Evolutionary conservation across 2,329 filamentous ascomycete genomes (phyloP).

Genomic region (Cyphellophora europaea): DNA sequence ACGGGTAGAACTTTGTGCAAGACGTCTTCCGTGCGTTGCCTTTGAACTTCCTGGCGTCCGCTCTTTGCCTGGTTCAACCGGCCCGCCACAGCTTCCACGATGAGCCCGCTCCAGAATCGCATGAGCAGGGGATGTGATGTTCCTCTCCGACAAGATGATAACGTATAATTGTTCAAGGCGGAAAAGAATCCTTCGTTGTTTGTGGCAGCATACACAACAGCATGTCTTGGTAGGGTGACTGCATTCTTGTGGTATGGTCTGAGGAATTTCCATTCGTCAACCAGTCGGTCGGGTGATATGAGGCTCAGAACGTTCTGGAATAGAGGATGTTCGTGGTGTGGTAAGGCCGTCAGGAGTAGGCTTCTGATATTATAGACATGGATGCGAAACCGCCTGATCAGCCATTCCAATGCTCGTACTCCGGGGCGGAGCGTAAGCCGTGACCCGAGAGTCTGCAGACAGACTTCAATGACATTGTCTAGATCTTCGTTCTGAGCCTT

Average conservation of each 20-base stretch:
- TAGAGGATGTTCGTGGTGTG: slow-evolving; percentile 77
- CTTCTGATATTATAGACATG: slow-evolving; percentile 81
- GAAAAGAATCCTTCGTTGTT: slow-evolving; percentile 69
- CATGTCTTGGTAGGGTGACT: slow-evolving; percentile 66
- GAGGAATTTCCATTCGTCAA: slow-evolving; percentile 71
- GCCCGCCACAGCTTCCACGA: slow-evolving; percentile 73
- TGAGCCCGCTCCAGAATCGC: slow-evolving; percentile 84
- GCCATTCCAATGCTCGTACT: slow-evolving; percentile 88
- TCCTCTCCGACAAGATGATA: slow-evolving; percentile 61
- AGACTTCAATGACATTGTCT: slow-evolving; percentile 28
- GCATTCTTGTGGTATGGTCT: slow-evolving; percentile 74
- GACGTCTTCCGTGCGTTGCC: slow-evolving; percentile 69
- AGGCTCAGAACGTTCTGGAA: slow-evolving; percentile 85
- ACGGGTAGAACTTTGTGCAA: slow-evolving; percentile 60
- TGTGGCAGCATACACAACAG: slow-evolving; percentile 74
- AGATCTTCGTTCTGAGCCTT: background rate
- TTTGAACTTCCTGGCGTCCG: slow-evolving; percentile 65
- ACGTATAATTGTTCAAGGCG: slow-evolving; percentile 66
- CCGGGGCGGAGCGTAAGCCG: slow-evolving; percentile 76
- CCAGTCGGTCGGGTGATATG: slow-evolving; percentile 60
- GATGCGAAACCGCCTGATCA: slow-evolving; percentile 80
- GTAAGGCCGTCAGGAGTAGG: slow-evolving; percentile 77
- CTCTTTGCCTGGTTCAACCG: slow-evolving; percentile 71
- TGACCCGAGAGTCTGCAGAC: slow-evolving; percentile 69
- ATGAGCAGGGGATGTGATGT: slow-evolving; percentile 70